Evolutionary conservation across 2,329 filamentous ascomycete genomes (phyloP), one percentile per base, ranked within the genome.

Genomic region (Aspergillus hiratsukae): DNA sequence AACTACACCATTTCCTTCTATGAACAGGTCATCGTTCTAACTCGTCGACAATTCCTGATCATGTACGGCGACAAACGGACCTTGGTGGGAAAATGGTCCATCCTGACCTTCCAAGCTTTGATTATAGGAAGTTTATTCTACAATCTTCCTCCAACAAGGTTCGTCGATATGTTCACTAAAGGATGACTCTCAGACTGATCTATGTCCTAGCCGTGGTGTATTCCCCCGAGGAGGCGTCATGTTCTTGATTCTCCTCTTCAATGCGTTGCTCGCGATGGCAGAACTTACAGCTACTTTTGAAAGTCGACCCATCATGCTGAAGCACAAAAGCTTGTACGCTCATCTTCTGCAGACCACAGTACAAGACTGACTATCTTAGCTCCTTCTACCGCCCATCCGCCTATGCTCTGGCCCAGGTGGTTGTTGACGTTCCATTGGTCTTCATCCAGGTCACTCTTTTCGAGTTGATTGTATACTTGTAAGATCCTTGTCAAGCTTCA

Each of bases 341-440:
- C 4, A 3, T 5, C 2, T 3, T 21, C 1, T 53, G 17, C 14
- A 9, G 17, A 10, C 25, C 3, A 21, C 9, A 3, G 19, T 17
- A n/a, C 1, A 6, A 41, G 21, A 29, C 62, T 69, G 41, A 68
- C 51, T 6, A 1, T 14, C 2, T 1, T 43, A 77, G 75, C 61
- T 85, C 84, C 0, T 88, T 89, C 69, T 88, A 88, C 60, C 82
- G 81, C 3, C 84, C 84, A 1, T 76, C 82, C 0, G 83, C 84
- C 19, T 84, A 81, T 58, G 83, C 83, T 7, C 72, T 85, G 14
- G 82, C 82, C 0, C 81, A 84, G 58, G 83, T 81, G 0, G 75
- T 83, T 3, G 78, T 82, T 29, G 82, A 87, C 63, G 69, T 84
- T 0, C 83, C 84, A 0, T 70, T 85, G 8, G 79, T 85, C 0